These are phyloP conservation scores for Meripilus lineatus DNA, from an alignment of 1,284 basidiomycete genomes.

Conservation along the genomic window DNA sequence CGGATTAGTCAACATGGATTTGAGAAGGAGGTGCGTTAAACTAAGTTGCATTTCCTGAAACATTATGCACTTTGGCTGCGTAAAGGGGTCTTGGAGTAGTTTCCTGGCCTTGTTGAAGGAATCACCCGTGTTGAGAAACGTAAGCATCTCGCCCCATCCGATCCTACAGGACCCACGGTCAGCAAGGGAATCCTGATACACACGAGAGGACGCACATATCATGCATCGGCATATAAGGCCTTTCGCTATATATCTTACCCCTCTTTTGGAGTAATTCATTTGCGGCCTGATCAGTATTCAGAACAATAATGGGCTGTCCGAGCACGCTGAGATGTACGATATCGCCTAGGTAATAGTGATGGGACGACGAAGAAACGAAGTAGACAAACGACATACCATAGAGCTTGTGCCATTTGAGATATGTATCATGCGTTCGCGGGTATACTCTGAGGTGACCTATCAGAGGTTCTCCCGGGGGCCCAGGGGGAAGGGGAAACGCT, in stretches of 20 bases:
- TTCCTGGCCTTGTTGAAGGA: too few species aligned
- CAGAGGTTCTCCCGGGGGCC: too few species aligned
- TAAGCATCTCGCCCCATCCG: too few species aligned
- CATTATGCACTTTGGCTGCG: too few species aligned
- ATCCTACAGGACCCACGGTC: too few species aligned
- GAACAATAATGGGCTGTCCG: constrained; percentile 23
- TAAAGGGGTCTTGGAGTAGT: too few species aligned
- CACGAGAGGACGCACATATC: too few species aligned
- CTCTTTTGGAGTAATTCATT: constrained; percentile 22
- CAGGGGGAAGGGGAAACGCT: too few species aligned
- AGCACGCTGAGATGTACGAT: constrained; percentile 16
- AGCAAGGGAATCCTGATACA: too few species aligned
- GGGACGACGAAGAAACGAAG: too few species aligned
- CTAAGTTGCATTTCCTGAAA: constrained; percentile 1
- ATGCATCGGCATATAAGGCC: constrained; percentile 19
- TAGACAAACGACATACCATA: too few species aligned
- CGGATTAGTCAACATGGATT: constrained; percentile 2
- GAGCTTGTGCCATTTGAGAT: constrained; percentile 3
- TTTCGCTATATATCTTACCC: constrained; percentile 21
- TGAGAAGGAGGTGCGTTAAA: constrained; percentile 2
- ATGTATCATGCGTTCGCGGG: not conserved
- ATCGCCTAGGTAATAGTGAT: not conserved
- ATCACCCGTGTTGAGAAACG: too few species aligned
- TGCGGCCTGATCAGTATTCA: constrained; percentile 22
- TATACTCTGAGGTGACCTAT: constrained; percentile 1